These are phyloP conservation scores for Ophiorrhiza pumila DNA, from an alignment of 257 asterid species.

Conservation along the genomic window DNA sequence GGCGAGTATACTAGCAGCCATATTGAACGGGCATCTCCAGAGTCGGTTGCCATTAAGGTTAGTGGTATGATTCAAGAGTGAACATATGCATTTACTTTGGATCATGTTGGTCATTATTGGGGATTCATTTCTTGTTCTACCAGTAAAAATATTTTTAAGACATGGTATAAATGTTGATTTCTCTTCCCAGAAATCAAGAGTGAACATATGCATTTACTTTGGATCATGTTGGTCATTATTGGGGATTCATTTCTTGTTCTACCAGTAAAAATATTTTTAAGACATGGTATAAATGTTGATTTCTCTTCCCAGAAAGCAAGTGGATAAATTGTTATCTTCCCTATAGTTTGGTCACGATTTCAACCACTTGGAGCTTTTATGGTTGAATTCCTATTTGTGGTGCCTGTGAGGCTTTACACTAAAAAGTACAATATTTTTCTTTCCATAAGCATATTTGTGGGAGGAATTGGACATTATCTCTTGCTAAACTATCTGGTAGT, in stretches of 20 bases:
- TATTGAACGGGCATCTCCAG: constrained; percentile 92
- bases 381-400: neutral
- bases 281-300: neutral
- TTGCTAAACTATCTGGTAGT: neutral
- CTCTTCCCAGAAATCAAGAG: neutral
- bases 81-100: neutral
- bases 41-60: constrained; percentile 58
- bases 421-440: neutral
- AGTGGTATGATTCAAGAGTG: constrained; percentile 19
- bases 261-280: neutral
- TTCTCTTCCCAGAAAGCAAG: neutral
- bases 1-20: constrained; percentile 41
- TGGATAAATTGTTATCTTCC: neutral
- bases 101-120: neutral
- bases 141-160: neutral
- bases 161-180: neutral
- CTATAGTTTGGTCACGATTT: neutral
- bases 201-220: neutral
- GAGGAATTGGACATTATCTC: neutral
- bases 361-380: neutral
- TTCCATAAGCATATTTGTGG: neutral
- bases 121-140: neutral
- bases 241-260: neutral
- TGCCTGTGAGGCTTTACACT: neutral
- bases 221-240: neutral